These are phyloP conservation scores for Sherardia arvensis DNA, from an alignment of 257 asterid genomes.

Conservation along the genomic window DNA sequence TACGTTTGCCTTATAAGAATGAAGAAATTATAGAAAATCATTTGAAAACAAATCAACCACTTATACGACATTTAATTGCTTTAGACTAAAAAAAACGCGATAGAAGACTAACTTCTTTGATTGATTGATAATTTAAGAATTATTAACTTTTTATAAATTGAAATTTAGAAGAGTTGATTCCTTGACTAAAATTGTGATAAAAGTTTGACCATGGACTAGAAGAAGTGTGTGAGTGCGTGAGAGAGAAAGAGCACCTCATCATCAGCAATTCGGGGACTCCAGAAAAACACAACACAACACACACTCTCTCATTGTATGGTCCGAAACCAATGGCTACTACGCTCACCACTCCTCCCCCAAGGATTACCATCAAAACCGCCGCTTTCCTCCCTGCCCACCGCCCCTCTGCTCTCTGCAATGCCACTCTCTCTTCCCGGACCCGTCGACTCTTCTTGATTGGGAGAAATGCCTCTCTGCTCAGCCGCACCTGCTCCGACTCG, in stretches of 20 bases:
- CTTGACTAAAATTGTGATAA: not conserved
- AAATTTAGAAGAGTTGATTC: not conserved
- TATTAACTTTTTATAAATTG: no score
- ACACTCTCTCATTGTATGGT: conserved; percentile 18
- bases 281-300: not conserved
- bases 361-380: conserved; percentile 9
- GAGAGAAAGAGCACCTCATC: not conserved
- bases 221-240: not conserved
- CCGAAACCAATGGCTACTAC: conserved; percentile 32
- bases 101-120: no score
- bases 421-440: not conserved
- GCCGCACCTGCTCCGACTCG: not conserved
- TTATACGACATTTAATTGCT: no score
- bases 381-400: conserved; percentile 10
- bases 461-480: conserved; percentile 4
- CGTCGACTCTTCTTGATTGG: not conserved
- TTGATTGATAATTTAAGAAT: no score
- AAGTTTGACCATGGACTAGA: not conserved
- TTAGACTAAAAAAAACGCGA: no score
- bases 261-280: not conserved
- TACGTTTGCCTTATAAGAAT: no score
- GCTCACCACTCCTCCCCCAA: conserved; percentile 12
- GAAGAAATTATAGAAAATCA: no score
- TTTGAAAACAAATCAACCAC: no score
- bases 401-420: conserved; percentile 7